These are phyloP conservation scores for Didymosphaeria variabile DNA, from an alignment of 2,329 filamentous ascomycete species.

Conservation along the genomic window DNA sequence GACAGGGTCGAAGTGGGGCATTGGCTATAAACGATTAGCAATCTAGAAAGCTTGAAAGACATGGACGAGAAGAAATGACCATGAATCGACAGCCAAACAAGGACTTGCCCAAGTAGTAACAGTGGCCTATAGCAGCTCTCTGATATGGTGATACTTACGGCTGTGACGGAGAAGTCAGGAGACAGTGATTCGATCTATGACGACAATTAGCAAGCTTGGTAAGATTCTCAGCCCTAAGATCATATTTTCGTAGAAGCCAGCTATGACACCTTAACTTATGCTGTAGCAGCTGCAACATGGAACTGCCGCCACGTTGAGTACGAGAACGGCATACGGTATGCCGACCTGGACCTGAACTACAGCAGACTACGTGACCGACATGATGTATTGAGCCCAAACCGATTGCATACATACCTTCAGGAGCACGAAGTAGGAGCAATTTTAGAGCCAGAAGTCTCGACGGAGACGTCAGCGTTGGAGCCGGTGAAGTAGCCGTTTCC, in stretches of 20 bases:
- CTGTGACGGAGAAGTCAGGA: background rate
- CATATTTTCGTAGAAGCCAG: no score
- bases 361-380: no score
- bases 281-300: no score
- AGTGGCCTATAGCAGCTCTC: background rate
- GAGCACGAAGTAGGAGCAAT: background rate
- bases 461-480: background rate
- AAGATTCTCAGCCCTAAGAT: no score
- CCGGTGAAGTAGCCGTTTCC: background rate
- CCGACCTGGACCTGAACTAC: no score
- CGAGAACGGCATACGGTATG: no score
- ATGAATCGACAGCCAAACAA: background rate
- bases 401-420: no score
- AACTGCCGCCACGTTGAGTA: no score
- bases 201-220: no score
- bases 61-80: background rate
- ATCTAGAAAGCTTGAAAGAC: background rate
- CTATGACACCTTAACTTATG: no score
- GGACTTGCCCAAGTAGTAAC: background rate
- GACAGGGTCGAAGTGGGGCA: background rate
- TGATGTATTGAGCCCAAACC: no score
- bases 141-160: background rate
- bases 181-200: background rate
- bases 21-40: background rate
- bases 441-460: background rate